A percentile compares a stretch with the other conserved stretches of the same genome.
Evolutionary conservation across 805 yeast species (phyloP).

Genomic region (Teunomyces cretensis): DNA sequence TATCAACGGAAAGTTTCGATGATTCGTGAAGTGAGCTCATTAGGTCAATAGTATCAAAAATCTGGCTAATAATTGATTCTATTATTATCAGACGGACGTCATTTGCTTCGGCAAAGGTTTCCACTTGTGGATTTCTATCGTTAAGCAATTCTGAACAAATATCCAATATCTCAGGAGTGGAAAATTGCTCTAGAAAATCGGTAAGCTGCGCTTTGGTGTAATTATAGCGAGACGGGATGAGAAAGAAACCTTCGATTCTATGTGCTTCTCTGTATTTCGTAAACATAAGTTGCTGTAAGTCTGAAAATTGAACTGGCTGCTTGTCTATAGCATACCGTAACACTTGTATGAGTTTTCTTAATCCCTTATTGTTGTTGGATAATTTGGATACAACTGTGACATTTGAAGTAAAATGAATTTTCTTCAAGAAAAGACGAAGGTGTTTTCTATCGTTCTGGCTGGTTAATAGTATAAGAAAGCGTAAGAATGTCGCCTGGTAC

Average conservation of each 20-base stretch:
- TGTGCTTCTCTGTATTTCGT: neutral
- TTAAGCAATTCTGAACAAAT: neutral
- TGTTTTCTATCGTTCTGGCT: neutral
- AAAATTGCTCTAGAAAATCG: neutral
- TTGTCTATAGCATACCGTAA: neutral
- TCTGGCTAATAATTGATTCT: neutral
- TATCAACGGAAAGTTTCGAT: neutral
- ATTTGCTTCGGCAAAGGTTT: neutral
- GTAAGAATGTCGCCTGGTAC: neutral
- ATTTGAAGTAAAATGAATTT: neutral
- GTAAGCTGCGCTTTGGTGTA: neutral
- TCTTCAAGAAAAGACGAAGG: neutral
- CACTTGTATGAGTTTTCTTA: neutral
- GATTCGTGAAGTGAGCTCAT: neutral
- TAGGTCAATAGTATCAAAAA: neutral
- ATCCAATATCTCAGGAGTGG: neutral
- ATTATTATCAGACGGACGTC: neutral
- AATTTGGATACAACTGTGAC: neutral
- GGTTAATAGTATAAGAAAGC: neutral
- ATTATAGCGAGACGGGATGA: neutral
- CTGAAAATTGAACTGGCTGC: neutral
- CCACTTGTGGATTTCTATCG: neutral
- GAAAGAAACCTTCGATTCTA: neutral
- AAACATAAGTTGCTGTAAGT: constrained; percentile 1
- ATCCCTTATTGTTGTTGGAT: neutral